phyloP scores from a whole-genome alignment of 2,329 filamentous ascomycete species.

The Dothiorella sarmentorum region DNA sequence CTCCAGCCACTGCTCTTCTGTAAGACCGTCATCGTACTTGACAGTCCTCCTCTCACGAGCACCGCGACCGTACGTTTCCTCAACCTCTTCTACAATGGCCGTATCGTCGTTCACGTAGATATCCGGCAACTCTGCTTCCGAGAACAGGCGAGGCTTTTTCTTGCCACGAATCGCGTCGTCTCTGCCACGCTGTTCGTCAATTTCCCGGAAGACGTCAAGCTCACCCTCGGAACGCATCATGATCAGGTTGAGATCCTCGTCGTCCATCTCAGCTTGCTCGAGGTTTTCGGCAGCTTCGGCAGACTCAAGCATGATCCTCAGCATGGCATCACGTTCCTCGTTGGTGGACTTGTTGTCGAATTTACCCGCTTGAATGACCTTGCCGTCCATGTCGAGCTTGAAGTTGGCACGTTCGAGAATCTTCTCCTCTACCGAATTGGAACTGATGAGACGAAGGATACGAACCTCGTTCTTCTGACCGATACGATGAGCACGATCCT shows the following conservation, averaged over 20 bases:
- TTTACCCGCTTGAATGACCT: slow-evolving; percentile 98
- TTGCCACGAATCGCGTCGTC: slow-evolving; percentile 64
- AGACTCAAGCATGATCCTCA: slow-evolving; percentile 87
- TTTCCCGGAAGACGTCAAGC: slow-evolving; percentile 70
- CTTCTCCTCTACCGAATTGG: slow-evolving; percentile 97
- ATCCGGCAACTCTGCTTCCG: slow-evolving; percentile 83
- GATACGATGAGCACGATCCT: slow-evolving; percentile 99
- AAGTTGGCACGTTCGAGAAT: slow-evolving; percentile 94
- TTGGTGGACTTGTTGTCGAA: slow-evolving; percentile 99
- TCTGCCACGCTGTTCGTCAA: slow-evolving; percentile 71
- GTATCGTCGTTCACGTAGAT: slow-evolving; percentile 89
- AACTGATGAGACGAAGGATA: slow-evolving; percentile 91
- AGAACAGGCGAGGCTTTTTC: slow-evolving; percentile 73
- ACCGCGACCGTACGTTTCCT: slow-evolving; percentile 75
- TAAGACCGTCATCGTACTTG: slow-evolving; percentile 94
- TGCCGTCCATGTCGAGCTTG: slow-evolving; percentile 99
- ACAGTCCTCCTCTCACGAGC: slow-evolving; percentile 93
- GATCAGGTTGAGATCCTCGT: slow-evolving; percentile 93
- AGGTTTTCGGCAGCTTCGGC: slow-evolving; percentile 65
- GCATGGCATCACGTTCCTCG: slow-evolving; percentile 94
- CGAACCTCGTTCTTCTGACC: slow-evolving; percentile 99
- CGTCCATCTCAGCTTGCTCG: slow-evolving; percentile 96
- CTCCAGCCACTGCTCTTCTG: slow-evolving; percentile 98
- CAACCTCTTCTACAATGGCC: slow-evolving; percentile 72
- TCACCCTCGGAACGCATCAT: slow-evolving; percentile 86